phyloP scores from a whole-genome alignment of 257 asterid genomes.

The Handroanthus guayacan region DNA sequence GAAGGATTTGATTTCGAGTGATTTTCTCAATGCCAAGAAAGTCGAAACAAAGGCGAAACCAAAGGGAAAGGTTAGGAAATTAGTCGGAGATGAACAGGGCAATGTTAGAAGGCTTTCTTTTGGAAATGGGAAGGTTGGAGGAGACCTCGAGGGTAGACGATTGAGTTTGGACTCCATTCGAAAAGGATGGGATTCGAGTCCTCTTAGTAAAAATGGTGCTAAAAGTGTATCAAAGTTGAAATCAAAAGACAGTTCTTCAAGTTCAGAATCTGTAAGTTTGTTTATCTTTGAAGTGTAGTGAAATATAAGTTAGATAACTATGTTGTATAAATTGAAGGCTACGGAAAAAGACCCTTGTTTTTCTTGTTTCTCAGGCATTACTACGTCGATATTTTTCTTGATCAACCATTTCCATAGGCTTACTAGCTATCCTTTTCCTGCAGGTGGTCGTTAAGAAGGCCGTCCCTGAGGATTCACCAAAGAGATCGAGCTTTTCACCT shows the following conservation, averaged over 20 bases:
- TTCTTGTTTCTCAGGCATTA: neutral
- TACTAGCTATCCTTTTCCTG: neutral
- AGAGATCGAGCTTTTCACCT: conserved; percentile 55
- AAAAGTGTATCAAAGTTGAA: conserved; percentile 46
- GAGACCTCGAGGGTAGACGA: conserved; percentile 57
- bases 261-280: conserved; percentile 54
- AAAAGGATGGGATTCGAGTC: conserved; percentile 79
- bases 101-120: conserved; percentile 73
- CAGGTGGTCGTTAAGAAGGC: conserved; percentile 52
- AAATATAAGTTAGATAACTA: neutral
- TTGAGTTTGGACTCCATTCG: conserved; percentile 83
- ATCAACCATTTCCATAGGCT: neutral
- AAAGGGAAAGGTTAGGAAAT: conserved; percentile 52
- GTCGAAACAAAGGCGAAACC: conserved; percentile 49
- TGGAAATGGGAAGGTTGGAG: conserved; percentile 55
- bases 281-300: neutral
- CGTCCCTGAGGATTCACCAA: conserved; percentile 45
- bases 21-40: conserved; percentile 63
- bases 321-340: neutral
- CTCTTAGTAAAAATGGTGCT: conserved; percentile 44
- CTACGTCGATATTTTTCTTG: neutral
- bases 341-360: neutral
- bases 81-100: conserved; percentile 51
- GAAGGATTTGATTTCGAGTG: conserved; percentile 87
- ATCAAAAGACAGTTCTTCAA: conserved; percentile 37